Percentiles rank a stretch among this genome's conserved stretches.
These are phyloP conservation scores for Ophiostoma fasciatum DNA, from an alignment of 2,329 filamentous ascomycete genomes.

Conservation along the genomic window DNA sequence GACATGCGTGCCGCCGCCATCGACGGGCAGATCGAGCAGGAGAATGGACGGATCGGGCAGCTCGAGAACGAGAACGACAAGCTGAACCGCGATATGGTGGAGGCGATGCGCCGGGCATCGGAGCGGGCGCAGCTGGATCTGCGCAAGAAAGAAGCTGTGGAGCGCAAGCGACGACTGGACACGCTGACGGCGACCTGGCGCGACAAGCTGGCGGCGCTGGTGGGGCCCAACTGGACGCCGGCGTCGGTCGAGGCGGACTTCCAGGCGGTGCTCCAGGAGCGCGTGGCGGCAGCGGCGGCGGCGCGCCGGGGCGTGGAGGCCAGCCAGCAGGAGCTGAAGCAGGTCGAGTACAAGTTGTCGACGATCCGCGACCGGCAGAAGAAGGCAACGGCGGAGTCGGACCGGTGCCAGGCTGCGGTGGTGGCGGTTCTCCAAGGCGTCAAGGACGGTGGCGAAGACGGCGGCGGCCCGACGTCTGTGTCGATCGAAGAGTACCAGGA, in stretches of 20 bases:
- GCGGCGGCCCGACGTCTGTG: slow-evolving; percentile 12
- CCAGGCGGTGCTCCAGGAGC: slow-evolving; percentile 44
- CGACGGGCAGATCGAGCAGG: slow-evolving; percentile 54
- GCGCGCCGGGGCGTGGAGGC: slow-evolving; percentile 57
- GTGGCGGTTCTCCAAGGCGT: slow-evolving; percentile 30
- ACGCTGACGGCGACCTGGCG: slow-evolving; percentile 65
- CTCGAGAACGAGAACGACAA: slow-evolving; percentile 59
- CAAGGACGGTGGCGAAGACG: slow-evolving; percentile 20
- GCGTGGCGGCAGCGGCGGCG: slow-evolving; percentile 42
- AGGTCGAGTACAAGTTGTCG: slow-evolving; percentile 59
- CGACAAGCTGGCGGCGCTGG: slow-evolving; percentile 47
- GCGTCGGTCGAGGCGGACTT: slow-evolving; percentile 57
- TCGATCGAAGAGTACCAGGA: slow-evolving; percentile 39
- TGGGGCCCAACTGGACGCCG: slow-evolving; percentile 55
- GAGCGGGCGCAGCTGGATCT: slow-evolving; percentile 76
- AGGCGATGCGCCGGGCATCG: slow-evolving; percentile 65
- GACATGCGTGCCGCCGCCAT: slow-evolving; percentile 49
- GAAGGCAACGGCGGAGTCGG: slow-evolving; percentile 47
- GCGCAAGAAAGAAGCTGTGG: slow-evolving; percentile 63
- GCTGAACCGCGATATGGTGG: slow-evolving; percentile 66
- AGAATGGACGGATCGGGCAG: slow-evolving; percentile 48
- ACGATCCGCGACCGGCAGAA: slow-evolving; percentile 48
- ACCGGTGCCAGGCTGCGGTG: slow-evolving; percentile 44
- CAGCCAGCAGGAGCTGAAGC: slow-evolving; percentile 56
- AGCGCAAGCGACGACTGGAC: slow-evolving; percentile 58